These are phyloP conservation scores for Ophiostoma triangulosporum DNA, from an alignment of 2,329 filamentous ascomycete species.

Conservation along the genomic window DNA sequence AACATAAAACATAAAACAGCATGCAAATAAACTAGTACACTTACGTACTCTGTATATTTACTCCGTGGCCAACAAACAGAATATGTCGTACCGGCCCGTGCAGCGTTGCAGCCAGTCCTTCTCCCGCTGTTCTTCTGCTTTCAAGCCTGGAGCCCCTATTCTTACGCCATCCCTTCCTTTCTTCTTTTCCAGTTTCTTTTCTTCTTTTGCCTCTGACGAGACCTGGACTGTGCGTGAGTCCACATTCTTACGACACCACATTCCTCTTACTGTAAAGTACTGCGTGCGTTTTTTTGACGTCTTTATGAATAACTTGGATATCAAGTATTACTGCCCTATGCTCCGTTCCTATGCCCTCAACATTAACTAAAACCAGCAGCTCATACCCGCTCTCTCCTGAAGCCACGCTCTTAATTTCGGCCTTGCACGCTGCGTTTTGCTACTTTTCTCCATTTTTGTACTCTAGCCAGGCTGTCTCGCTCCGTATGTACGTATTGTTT, in stretches of 20 bases:
- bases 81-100: neutral
- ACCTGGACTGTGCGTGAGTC: too few species aligned
- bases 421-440: neutral
- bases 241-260: neutral
- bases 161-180: neutral
- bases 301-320: too few species aligned
- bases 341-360: neutral
- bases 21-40: too few species aligned
- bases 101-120: neutral
- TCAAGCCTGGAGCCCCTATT: neutral
- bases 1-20: neutral
- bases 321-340: too few species aligned
- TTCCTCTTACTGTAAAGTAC: too few species aligned
- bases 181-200: too few species aligned
- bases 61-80: too few species aligned
- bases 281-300: neutral
- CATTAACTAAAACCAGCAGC: neutral
- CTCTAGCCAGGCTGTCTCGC: neutral
- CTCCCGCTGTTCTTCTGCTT: neutral
- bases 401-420: neutral
- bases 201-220: too few species aligned
- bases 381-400: conserved; percentile 1
- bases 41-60: too few species aligned
- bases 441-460: neutral
- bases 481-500: neutral